phyloP scores from a whole-genome alignment of 2,329 filamentous ascomycete genomes.

The Colletotrichum horii region DNA sequence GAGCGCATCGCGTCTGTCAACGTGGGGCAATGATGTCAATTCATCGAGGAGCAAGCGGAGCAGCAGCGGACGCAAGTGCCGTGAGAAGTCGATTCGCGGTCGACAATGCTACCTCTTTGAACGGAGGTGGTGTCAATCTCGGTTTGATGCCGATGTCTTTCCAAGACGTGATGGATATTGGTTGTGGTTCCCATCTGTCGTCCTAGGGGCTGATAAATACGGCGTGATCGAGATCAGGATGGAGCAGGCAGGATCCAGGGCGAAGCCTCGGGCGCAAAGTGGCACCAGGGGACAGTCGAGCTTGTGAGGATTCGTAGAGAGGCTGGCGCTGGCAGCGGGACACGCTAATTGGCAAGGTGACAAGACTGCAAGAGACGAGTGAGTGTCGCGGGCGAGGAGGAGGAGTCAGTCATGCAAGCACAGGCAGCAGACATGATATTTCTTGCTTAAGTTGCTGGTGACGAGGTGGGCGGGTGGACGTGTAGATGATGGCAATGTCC shows the following conservation, averaged over 20 bases:
- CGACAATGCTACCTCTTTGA: not conserved
- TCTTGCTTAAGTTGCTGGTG: not conserved
- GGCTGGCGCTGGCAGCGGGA: not conserved
- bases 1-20: not conserved
- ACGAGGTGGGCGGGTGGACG: not conserved
- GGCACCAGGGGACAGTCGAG: too few species aligned
- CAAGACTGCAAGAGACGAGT: not conserved
- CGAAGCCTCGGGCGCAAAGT: not conserved
- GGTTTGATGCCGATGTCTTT: not conserved
- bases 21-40: not conserved
- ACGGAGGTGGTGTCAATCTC: not conserved
- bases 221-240: not conserved
- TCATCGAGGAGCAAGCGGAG: not conserved
- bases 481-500: constrained; percentile 10
- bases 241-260: not conserved
- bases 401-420: not conserved
- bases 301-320: not conserved
- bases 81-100: not conserved
- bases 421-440: not conserved
- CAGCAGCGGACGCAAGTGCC: not conserved
- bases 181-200: not conserved
- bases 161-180: not conserved
- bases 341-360: not conserved
- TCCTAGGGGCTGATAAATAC: not conserved
- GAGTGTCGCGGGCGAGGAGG: not conserved